phyloP scores from a whole-genome alignment of 2,329 filamentous ascomycete genomes.

The Colletotrichum aenigma region DNA sequence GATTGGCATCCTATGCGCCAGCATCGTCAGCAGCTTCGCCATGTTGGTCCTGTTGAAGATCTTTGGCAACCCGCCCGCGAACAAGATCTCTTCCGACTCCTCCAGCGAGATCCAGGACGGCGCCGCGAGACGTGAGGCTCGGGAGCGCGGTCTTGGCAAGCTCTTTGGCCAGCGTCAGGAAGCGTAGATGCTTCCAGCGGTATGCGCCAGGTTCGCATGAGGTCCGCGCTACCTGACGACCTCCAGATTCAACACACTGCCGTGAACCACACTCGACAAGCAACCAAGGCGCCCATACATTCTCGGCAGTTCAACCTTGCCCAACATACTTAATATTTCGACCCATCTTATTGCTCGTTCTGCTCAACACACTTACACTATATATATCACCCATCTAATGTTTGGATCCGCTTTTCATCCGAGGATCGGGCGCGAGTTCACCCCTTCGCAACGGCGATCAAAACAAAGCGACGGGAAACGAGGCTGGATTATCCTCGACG shows the following conservation, averaged over 20 bases:
- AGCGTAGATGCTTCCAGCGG: constrained; percentile 7
- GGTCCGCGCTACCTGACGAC: constrained; percentile 21
- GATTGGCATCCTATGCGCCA: constrained; percentile 82
- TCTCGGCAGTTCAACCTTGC: constrained; percentile 41
- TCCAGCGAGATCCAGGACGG: constrained; percentile 60
- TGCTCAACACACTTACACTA: not conserved
- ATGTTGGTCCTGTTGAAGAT: constrained; percentile 72
- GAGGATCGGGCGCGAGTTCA: constrained; percentile 21
- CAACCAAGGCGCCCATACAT: not conserved
- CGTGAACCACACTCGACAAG: not conserved
- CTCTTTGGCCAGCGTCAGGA: constrained; percentile 34
- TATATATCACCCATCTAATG: constrained; percentile 23
- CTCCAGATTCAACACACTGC: not conserved
- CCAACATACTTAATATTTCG: constrained; percentile 9
- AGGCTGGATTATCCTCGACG: constrained; percentile 27
- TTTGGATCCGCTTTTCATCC: constrained; percentile 31
- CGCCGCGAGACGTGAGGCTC: constrained; percentile 61
- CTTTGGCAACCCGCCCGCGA: constrained; percentile 57
- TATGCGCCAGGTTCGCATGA: constrained; percentile 21
- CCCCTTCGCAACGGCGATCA: not conserved
- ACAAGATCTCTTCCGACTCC: constrained; percentile 45
- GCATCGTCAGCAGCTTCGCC: constrained; percentile 72
- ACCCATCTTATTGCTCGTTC: not conserved
- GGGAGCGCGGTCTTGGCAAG: constrained; percentile 62
- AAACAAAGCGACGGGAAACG: constrained; percentile 13